These are phyloP conservation scores for Saccharomycopsis guyanensis DNA, from an alignment of 805 yeast species.

Conservation along the genomic window DNA sequence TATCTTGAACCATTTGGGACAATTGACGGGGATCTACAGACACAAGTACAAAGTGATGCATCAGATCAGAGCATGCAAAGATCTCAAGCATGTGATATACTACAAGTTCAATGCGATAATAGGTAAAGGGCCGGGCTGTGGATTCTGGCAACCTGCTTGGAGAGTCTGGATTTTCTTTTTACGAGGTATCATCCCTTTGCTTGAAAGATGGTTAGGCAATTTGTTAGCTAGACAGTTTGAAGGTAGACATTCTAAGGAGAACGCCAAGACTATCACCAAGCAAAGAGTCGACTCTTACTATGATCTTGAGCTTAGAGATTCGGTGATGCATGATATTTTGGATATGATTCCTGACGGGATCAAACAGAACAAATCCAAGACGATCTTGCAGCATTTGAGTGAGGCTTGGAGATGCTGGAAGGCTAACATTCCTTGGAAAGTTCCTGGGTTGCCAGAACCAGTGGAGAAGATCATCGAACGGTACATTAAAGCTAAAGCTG, in stretches of 20 bases:
- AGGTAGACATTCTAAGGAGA: conserved; percentile 87
- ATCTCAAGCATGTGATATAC: conserved; percentile 86
- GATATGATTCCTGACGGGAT: conserved; percentile 97
- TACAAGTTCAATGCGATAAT: conserved; percentile 74
- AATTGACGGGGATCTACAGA: conserved; percentile 90
- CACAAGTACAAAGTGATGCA: conserved; percentile 98
- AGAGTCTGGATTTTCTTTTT: conserved; percentile 89
- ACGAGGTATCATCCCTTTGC: conserved; percentile 83
- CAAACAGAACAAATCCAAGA: conserved; percentile 76
- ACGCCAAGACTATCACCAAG: conserved; percentile 89
- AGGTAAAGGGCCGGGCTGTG: conserved; percentile 98
- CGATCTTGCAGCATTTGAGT: conserved; percentile 85
- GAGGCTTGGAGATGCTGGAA: conserved; percentile 99
- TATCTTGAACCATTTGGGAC: conserved; percentile 88
- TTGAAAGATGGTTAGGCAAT: conserved; percentile 94
- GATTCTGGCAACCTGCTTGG: conserved; percentile 99
- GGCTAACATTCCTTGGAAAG: conserved; percentile 97
- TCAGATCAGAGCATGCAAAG: conserved; percentile 93
- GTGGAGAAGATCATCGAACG: conserved; percentile 79
- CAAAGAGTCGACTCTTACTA: conserved; percentile 94
- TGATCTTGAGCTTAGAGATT: conserved; percentile 85
- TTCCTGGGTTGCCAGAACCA: conserved; percentile 92
- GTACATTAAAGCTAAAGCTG: conserved; percentile 91
- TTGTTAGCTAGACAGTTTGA: conserved; percentile 88
- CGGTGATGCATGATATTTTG: conserved; percentile 90